Conservation (phyloP, 768 basidiomycete species). For the Tricholoma sp. region DNA sequence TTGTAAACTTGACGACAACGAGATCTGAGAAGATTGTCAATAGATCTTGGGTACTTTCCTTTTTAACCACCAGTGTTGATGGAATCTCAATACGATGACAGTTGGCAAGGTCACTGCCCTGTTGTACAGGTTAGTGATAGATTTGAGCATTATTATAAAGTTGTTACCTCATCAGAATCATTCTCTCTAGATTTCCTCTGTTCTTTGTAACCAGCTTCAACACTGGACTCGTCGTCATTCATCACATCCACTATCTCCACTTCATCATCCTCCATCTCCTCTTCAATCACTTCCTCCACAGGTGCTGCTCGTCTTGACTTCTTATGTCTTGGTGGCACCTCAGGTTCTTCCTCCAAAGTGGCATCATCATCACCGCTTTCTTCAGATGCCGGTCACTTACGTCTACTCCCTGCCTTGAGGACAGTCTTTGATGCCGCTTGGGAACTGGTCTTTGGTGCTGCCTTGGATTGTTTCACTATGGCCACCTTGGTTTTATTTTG, state of each 20-base stretch:
- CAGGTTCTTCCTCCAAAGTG: neutral
- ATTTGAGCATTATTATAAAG: neutral
- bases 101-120: neutral
- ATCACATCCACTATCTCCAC: neutral
- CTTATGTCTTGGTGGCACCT: neutral
- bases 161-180: neutral
- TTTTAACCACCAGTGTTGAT: neutral
- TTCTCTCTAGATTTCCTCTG: neutral
- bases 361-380: neutral
- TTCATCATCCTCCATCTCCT: neutral
- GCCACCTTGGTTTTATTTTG: neutral
- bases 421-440: neutral
- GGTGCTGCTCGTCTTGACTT: neutral
- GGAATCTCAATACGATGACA: neutral
- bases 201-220: neutral
- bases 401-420: neutral
- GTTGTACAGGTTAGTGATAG: neutral
- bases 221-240: neutral
- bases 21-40: slow-evolving; percentile 3
- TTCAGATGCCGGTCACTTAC: neutral
- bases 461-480: neutral
- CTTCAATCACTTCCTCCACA: neutral
- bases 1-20: slow-evolving; percentile 1
- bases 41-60: neutral
- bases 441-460: neutral